Conservation (phyloP, 148 eudicot genomes). For the Dianthus caryophyllus region DNA sequence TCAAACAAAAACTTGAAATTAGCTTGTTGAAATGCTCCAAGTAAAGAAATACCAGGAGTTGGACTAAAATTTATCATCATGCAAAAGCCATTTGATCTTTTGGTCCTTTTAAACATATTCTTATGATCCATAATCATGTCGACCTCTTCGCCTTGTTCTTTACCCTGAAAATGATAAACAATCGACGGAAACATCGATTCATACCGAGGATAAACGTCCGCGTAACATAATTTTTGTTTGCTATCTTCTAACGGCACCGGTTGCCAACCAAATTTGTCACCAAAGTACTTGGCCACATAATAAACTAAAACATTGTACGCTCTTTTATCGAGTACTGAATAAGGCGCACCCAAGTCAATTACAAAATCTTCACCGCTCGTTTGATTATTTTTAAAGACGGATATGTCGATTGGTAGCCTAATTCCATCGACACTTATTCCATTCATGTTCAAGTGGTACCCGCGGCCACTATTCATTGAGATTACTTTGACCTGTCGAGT, state of each 20-base stretch:
- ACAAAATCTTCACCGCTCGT: neutral
- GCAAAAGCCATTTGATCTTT: neutral
- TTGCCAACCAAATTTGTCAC: conserved; percentile 3
- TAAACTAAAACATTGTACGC: conserved; percentile 1
- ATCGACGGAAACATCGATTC: conserved; percentile 3
- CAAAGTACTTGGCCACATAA: neutral
- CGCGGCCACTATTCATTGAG: neutral
- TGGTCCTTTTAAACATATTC: neutral
- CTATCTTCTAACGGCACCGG: neutral
- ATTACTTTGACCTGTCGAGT: conserved; percentile 4
- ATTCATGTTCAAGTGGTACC: conserved; percentile 9
- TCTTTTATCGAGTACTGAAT: neutral
- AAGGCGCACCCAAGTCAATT: conserved; percentile 18
- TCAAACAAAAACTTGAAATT: conserved; percentile 16
- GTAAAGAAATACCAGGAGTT: conserved; percentile 2
- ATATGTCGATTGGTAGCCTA: conserved; percentile 4
- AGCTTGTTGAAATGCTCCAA: conserved; percentile 19
- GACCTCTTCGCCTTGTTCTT: neutral
- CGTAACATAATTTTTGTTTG: neutral
- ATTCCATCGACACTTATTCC: conserved; percentile 9
- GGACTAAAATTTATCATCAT: neutral
- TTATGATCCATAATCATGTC: conserved; percentile 14
- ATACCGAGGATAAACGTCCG: neutral
- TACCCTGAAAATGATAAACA: neutral
- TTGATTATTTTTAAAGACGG: conserved; percentile 5